Conservation (phyloP, 1,284 basidiomycete species). For the Moniliophthora roreri region DNA sequence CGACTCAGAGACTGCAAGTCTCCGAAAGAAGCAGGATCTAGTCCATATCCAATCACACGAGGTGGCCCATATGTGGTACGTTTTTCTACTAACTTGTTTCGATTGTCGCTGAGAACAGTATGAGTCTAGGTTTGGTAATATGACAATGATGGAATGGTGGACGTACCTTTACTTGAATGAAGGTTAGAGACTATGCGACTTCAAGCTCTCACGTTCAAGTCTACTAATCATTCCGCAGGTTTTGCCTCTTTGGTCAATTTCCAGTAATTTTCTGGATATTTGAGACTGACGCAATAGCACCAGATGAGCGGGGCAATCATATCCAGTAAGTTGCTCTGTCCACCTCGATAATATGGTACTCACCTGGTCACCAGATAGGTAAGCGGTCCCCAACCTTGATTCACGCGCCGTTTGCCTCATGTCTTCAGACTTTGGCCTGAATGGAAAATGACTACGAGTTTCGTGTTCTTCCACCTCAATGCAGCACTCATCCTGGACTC, state of each 20-base stretch:
- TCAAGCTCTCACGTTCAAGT: neutral
- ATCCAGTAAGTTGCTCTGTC: conserved; percentile 51
- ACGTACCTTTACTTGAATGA: conserved; percentile 87
- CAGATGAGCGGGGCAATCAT: conserved; percentile 93
- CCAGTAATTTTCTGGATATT: conserved; percentile 4
- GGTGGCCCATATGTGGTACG: conserved; percentile 82
- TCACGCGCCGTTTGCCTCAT: conserved; percentile 5
- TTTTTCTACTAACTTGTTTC: conserved; percentile 14
- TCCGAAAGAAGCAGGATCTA: conserved; percentile 79
- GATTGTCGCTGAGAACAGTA: conserved; percentile 1
- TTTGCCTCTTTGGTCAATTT: conserved; percentile 78
- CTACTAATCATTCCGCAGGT: conserved; percentile 43
- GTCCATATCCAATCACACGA: conserved; percentile 84
- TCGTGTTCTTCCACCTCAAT: conserved; percentile 61
- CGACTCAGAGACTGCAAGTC: conserved; percentile 76
- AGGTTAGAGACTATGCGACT: conserved; percentile 40
- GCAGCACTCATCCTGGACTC: conserved; percentile 82
- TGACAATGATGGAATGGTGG: conserved; percentile 95
- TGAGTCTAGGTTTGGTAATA: conserved; percentile 82
- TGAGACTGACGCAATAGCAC: conserved; percentile 10
- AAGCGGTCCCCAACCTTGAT: conserved; percentile 2
- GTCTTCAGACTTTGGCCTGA: conserved; percentile 70
- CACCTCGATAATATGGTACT: neutral
- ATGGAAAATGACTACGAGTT: conserved; percentile 73
- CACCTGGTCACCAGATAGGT: conserved; percentile 43